A percentile compares a stretch with the other conserved stretches of the same genome.
These are phyloP conservation scores for Lonicera japonica DNA, from an alignment of 129 eudicot genomes.

Conservation along the genomic window DNA sequence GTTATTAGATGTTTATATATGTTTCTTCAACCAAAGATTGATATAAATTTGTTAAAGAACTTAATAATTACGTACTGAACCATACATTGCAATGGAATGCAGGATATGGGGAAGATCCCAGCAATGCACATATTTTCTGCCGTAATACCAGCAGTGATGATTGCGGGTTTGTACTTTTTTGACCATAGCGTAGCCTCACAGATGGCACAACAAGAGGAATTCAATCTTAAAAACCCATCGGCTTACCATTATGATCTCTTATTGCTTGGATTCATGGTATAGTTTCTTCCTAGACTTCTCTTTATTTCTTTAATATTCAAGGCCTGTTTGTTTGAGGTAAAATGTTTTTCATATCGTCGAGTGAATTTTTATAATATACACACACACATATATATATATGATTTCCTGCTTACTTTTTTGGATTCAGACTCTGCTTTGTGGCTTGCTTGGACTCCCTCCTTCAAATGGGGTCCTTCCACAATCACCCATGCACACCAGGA, in stretches of 20 bases:
- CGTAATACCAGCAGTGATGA: slow-evolving; percentile 78
- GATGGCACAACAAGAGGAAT: slow-evolving; percentile 93
- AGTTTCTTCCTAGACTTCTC: slow-evolving; percentile 1
- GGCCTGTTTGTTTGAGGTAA: background rate
- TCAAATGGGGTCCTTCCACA: slow-evolving; percentile 93
- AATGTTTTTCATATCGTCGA: background rate
- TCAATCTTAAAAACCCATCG: slow-evolving; percentile 82
- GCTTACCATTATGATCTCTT: slow-evolving; percentile 87
- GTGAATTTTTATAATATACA: background rate
- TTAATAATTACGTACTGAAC: slow-evolving; percentile 1
- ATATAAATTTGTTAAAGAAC: too few species aligned
- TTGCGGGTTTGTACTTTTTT: slow-evolving; percentile 91
- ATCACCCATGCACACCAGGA: slow-evolving; percentile 89
- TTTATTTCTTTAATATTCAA: background rate
- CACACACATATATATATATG: too few species aligned
- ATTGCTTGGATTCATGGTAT: slow-evolving; percentile 88
- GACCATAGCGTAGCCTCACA: slow-evolving; percentile 98
- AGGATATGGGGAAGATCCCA: slow-evolving; percentile 90
- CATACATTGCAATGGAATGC: slow-evolving; percentile 10
- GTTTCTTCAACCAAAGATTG: background rate
- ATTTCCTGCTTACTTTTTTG: slow-evolving; percentile 8
- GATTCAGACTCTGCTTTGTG: slow-evolving; percentile 76
- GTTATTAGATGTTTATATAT: background rate
- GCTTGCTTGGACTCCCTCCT: slow-evolving; percentile 89
- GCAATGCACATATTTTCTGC: slow-evolving; percentile 66